A percentile compares a stretch with the other conserved stretches of the same genome.
Conservation (phyloP, 2,329 filamentous ascomycete genomes). For the Laburnicola sp. region DNA sequence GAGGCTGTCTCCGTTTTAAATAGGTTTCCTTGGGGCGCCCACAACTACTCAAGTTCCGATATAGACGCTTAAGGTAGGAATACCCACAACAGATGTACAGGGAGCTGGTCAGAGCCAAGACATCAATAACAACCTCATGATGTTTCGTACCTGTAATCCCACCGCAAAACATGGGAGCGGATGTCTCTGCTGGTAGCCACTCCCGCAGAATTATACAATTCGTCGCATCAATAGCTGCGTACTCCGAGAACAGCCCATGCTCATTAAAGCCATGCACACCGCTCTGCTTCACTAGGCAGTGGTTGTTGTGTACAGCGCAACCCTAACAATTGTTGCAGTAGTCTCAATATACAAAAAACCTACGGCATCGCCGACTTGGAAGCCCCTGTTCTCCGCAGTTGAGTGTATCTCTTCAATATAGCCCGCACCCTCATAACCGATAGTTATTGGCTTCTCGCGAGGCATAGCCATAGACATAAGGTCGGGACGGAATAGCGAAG, state of each 20-base stretch:
- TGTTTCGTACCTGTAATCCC: conserved; percentile 47
- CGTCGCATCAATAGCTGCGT: conserved; percentile 48
- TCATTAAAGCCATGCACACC: conserved; percentile 34
- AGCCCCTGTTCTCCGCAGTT: conserved; percentile 42
- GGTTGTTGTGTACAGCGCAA: conserved; percentile 50
- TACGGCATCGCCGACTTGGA: conserved; percentile 47
- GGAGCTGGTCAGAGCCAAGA: too few species aligned
- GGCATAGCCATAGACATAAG: conserved; percentile 23
- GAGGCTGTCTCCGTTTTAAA: too few species aligned
- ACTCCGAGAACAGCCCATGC: conserved; percentile 52
- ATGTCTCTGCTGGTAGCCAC: conserved; percentile 31
- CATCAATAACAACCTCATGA: too few species aligned
- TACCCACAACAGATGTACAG: too few species aligned
- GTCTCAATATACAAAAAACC: conserved; percentile 50
- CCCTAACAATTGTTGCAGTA: conserved; percentile 52
- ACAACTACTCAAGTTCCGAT: too few species aligned
- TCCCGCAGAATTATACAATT: conserved; percentile 48
- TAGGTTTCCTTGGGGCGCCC: too few species aligned
- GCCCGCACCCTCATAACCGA: conserved; percentile 52
- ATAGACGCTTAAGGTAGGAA: too few species aligned
- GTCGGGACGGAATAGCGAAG: conserved; percentile 27
- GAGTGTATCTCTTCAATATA: conserved; percentile 41
- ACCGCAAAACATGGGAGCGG: conserved; percentile 52
- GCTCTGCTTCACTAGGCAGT: conserved; percentile 28
- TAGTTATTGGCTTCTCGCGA: conserved; percentile 24